These are phyloP conservation scores for Ceratorhiza oryzae-sativae DNA, from an alignment of 1,284 basidiomycete species.

Conservation along the genomic window DNA sequence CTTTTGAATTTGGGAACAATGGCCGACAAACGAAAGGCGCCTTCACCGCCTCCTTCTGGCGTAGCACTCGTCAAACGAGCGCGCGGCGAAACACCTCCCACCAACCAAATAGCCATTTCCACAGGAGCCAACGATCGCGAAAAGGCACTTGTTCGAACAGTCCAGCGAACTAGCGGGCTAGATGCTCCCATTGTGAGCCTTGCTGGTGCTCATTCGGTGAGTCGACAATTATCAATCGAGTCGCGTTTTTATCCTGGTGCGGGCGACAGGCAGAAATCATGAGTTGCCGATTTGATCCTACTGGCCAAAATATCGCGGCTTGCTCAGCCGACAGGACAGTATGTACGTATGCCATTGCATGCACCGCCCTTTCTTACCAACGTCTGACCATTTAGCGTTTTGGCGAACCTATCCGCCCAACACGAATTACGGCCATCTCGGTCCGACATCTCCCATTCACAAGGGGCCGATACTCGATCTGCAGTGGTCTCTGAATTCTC, in stretches of 20 bases:
- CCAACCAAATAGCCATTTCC: conserved; percentile 76
- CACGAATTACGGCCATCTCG: conserved; percentile 78
- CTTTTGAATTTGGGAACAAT: not conserved
- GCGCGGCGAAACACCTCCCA: conserved; percentile 64
- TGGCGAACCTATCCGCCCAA: conserved; percentile 85
- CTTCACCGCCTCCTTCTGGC: conserved; percentile 56
- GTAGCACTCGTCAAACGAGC: conserved; percentile 67
- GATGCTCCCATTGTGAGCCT: conserved; percentile 83
- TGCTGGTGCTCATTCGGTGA: conserved; percentile 74
- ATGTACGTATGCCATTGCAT: conserved; percentile 59
- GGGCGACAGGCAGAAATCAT: conserved; percentile 70
- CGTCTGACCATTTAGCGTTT: conserved; percentile 58
- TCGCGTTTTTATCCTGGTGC: not conserved
- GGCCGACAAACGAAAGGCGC: conserved; percentile 39
- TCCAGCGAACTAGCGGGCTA: conserved; percentile 77
- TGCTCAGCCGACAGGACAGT: conserved; percentile 81
- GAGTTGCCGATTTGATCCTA: conserved; percentile 81
- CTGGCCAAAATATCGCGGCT: conserved; percentile 81
- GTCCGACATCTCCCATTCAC: conserved; percentile 59
- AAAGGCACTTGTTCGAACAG: conserved; percentile 76
- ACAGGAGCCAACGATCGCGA: conserved; percentile 70
- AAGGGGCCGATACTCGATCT: conserved; percentile 82
- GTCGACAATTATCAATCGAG: conserved; percentile 42
- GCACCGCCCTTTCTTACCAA: conserved; percentile 16
- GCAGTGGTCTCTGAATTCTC: conserved; percentile 78